Evolutionary conservation across 805 yeast species (phyloP).

Genomic region (Kazachstania viticola): DNA sequence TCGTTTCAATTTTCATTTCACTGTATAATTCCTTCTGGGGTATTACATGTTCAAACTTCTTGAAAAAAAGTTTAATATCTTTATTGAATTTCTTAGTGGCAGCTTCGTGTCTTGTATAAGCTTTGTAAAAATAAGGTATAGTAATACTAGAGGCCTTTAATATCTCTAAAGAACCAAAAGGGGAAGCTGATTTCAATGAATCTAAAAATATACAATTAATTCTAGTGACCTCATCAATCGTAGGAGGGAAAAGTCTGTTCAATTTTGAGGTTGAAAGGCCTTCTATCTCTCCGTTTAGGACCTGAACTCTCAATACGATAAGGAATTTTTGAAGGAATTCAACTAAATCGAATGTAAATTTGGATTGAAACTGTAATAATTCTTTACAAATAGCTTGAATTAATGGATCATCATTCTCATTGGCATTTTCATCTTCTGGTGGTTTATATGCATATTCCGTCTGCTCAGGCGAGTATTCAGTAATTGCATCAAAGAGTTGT

Average conservation of each 20-base stretch:
- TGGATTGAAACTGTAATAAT: slow-evolving; percentile 58
- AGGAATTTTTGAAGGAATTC: slow-evolving; percentile 67
- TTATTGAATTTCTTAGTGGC: slow-evolving; percentile 58
- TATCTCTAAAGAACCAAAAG: slow-evolving; percentile 64
- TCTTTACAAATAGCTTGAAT: slow-evolving; percentile 52
- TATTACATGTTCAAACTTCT: slow-evolving; percentile 22
- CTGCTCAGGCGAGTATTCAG: slow-evolving; percentile 87
- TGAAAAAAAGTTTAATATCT: slow-evolving; percentile 34
- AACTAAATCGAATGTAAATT: slow-evolving; percentile 59
- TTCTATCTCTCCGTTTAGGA: slow-evolving; percentile 42
- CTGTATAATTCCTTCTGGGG: slow-evolving; percentile 29
- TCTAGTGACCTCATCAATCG: slow-evolving; percentile 86
- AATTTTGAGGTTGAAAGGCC: slow-evolving; percentile 51
- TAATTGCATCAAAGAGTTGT: slow-evolving; percentile 76
- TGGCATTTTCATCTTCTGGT: slow-evolving; percentile 29
- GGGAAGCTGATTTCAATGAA: slow-evolving; percentile 53
- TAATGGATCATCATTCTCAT: slow-evolving; percentile 27
- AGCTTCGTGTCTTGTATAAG: slow-evolving; percentile 89
- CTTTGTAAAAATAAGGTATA: slow-evolving; percentile 84
- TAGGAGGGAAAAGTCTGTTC: slow-evolving; percentile 82
- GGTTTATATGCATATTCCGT: slow-evolving; percentile 60
- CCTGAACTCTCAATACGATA: slow-evolving; percentile 65
- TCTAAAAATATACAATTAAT: slow-evolving; percentile 78
- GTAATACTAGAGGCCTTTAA: slow-evolving; percentile 72
- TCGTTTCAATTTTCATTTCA: slow-evolving; percentile 43